Base-by-base conservation (phyloP, 164 flowering plant genomes). In the Nymphaea colorata region DNA sequence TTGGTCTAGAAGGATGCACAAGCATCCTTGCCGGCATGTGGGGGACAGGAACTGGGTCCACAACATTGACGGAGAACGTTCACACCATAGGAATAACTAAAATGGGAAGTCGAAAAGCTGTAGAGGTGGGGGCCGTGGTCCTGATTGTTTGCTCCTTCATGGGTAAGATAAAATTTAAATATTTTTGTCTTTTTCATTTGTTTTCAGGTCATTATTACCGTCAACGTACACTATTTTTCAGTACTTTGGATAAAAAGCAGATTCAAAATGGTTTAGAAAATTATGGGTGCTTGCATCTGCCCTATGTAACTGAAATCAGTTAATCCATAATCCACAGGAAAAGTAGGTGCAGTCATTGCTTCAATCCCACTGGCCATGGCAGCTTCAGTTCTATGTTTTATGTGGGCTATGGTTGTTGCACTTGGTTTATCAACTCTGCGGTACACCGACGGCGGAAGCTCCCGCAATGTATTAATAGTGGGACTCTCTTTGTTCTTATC, bases 271-370 rank as follows among this genome's bases (percentile, higher is more conserved):
- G 36, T 25, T 25, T 25, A 25, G 36, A 25, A 25, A 25, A 25
- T 25, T 25, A 25, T 25, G 36, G 36, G 36, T 25, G 36, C 36
- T 25, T 25, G 36, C 36, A 25, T 25, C 36, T 25, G 36, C 36
- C 36, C 36, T 25, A 25, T 25, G 36, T 25, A 25, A 25, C 36
- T 25, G 36, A 25, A 25, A 25, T 25, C 36, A 25, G 36, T 25
- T 25, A 25, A 25, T 25, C 36, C 36, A 25, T 25, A 25, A 25
- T 8, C 75, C 42, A 60, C 75, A 93, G 98, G 96, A 65, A 93
- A 93, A 85, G 74, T 90, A 11, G 98, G 98, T 60, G 98, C 93
- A 41, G 78, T 91, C 72, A 88, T 93, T 72, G 98, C 98, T 72
- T 93, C 98, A 6, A 89, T 93, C 70, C 98, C 98, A 5, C 83